Base-by-base conservation (phyloP, 306 rosid genomes). In the Gastrolobium villosum region DNA sequence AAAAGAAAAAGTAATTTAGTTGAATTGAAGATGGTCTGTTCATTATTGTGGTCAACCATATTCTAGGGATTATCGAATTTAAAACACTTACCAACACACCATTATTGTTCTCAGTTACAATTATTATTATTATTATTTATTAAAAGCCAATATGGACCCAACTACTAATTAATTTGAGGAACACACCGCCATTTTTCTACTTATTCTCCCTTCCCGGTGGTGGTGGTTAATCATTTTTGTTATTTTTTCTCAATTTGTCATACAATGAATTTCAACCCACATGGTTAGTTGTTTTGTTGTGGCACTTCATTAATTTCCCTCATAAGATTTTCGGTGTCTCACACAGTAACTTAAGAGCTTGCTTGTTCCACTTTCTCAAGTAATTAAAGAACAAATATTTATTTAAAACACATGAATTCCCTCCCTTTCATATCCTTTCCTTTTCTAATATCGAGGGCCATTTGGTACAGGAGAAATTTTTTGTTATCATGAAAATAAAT, bases 311-410 rank as follows among this genome's bases (percentile, higher is more conserved):
- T 44, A 44, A 37, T 52, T 48, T 57, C 32, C 41, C 60, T 40
- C 10, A 64, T 45, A 40, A 41, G 68, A 43, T 65, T 56, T 46
- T 40, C 11, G 52, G 40, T 81, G 72, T 75, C 73, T 60, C 54
- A 59, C 34, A 75, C 31, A 68, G 77, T 60, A 39, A 54, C 45
- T 66, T 69, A 69, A 52, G 71, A 63, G 48, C 48, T 15, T 57
- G 54, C 77, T 78, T 83, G 77, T 78, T 49, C 77, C 73, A 83
- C 83, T 79, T 74, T 83, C 80, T 78, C 73, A 83, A 78, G 83
- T 67, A 66, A 73, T 7, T 15, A 78, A 56, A 55, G 34, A 34
- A 11, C 11, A 13, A 56, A 44, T 72, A 79, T 71, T 56, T 44
- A 66, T 74, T 44, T 60, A 60, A 30, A 28, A 67, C 54, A 52